Base-by-base conservation (phyloP, 108 stramenopile genomes). In the Nannochloropsis gaditana region DNA sequence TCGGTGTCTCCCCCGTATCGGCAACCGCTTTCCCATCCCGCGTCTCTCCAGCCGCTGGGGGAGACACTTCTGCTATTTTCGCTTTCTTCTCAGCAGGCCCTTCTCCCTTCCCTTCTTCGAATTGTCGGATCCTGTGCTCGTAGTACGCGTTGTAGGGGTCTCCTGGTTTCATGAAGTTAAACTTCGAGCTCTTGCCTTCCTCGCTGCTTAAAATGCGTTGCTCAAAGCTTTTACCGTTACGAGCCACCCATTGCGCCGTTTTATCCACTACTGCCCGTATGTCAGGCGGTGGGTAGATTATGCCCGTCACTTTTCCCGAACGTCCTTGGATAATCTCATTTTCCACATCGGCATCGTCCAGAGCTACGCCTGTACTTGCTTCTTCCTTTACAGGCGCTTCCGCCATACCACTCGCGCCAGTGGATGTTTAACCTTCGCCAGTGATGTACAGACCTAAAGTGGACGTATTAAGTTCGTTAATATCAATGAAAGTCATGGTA, bases 71-170 rank as follows among this genome's bases (percentile, higher is more conserved):
- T 41, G 43, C 82, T 47, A 44, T 85, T 47, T 85, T 83, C 21
- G 87, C 45, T 41, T 92, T 88, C 80, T 91, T 88, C 44, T 83
- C 45, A 15, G 44, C 89, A 45, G 87, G 88, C 45, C 89, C 87
- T 80, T 94, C 93, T 4, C 93, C 93, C 19, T 92, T 92, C 79
- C 93, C 94, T 44, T 92, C 90, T 42, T 91, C 91, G 11, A 90
- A 83, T 42, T 89, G 88, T 9, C 88, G 45, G 11, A 97, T 96
- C 84, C 93, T 92, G 87, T 96, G 91, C 93, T 97, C 96, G 89
- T 99, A 99, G 90, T 98, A 99, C 2, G 97, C 96, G 88, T 99
- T 94, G 86, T 97, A 99, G 21, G 97, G 97, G 44, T 94, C 94
- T 41, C 92, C 90, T 9, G 89, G 91, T 81, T 95, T 93, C 90